Evolutionary conservation across 108 stramenopile species (phyloP), one percentile per base, ranked within the genome.

Genomic region (Fistulifera pelliculosa): DNA sequence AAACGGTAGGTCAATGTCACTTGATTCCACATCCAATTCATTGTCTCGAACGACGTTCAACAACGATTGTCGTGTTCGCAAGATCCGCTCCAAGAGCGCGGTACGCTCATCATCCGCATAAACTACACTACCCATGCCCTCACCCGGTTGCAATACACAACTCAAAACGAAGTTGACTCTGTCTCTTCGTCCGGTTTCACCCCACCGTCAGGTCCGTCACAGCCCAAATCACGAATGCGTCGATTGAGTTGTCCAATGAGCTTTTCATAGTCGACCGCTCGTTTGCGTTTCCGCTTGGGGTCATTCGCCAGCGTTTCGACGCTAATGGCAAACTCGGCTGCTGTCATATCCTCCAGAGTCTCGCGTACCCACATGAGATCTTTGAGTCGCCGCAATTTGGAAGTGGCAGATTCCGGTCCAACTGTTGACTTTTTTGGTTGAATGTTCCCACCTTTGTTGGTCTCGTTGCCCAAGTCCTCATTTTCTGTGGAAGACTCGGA

Each of bases 311-410:
- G 19, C 6, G 16, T 45, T 41, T 81, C 81, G 13, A 93, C 64
- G 24, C 71, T 71, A 25, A 63, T 69, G 28, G 85, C 85, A 65
- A 93, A 88, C 67, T 93, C 91, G n/a, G 87, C 85, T 0, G 85
- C 75, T 41, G 92, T 89, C 51, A 89, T 56, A 62, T 89, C 87
- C 58, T 93, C 87, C 22, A 85, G 62, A 8, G 83, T 65, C 64
- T 89, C 87, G 14, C 85, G 80, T 1, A 87, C 67, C 92, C 92
- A 93, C 85, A 93, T 87, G 18, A 82, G 61, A 61, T 93, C 92
- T 59, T 85, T 83, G 56, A 93, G 70, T 49, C 67, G 64, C 40
- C 80, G 78, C 27, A 93, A 77, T 56, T 76, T 79, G 63, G 50
- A 7, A 35, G 6, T 35, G 6, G 31, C 31, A 8, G 31, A 35